Evolutionary conservation across 2,329 filamentous ascomycete genomes (phyloP).

Genomic region (Ceratocystis destructans): DNA sequence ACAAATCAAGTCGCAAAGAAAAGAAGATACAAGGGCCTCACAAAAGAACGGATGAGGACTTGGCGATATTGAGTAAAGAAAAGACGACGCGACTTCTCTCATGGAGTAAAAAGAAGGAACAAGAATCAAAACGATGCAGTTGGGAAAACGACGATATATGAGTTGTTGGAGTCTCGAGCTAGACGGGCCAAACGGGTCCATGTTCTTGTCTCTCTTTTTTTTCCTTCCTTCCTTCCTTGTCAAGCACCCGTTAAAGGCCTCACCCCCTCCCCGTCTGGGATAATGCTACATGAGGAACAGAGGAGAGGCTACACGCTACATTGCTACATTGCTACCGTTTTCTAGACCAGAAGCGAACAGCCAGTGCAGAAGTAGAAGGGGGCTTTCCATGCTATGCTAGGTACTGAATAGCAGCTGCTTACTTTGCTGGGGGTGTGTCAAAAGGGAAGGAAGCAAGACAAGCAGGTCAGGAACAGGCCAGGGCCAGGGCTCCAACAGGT

Average conservation of each 20-base stretch:
- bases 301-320: too few relatives aligned
- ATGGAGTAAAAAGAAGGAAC: not conserved
- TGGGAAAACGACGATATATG: constrained; percentile 11
- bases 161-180: constrained; percentile 4
- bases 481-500: not conserved
- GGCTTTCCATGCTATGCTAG: too few relatives aligned
- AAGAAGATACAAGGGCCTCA: not conserved
- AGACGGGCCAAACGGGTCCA: not conserved
- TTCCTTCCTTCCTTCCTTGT: not conserved
- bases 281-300: not conserved
- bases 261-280: constrained; percentile 1
- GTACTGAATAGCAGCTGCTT: too few relatives aligned
- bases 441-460: too few relatives aligned
- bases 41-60: constrained; percentile 2
- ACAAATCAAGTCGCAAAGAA: constrained; percentile 7
- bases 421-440: too few relatives aligned
- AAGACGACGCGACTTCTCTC: not conserved
- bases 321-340: not conserved
- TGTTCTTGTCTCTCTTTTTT: not conserved
- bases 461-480: not conserved
- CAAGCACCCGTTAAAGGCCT: not conserved
- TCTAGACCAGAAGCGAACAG: too few relatives aligned
- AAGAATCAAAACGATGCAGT: not conserved
- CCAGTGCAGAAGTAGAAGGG: too few relatives aligned
- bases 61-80: constrained; percentile 5